Base-by-base conservation (phyloP, 2,329 filamentous ascomycete genomes). In the Trichoderma guizhouense region DNA sequence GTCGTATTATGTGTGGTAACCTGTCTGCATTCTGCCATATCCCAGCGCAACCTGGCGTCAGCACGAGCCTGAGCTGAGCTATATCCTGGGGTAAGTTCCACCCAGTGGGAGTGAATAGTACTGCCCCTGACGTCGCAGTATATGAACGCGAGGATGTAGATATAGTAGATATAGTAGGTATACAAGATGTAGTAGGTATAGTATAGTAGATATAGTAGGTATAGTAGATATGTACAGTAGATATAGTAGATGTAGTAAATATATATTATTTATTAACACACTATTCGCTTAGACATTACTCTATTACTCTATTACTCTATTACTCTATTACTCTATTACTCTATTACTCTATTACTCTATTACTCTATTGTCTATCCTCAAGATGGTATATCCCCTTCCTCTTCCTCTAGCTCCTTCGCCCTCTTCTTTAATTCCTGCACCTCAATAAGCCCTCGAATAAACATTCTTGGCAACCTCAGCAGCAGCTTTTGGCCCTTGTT, bases 381-480 rank as follows among this genome's bases (percentile, higher is more conserved):
- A 18, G 15, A 39, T 39, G 14, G 8, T 47, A n/a, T 47, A n/a
- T 11, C 18, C 3, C 3, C 39, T 47, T n/a, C 18, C 3, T 47
- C 39, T n/a, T 47, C 39, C 18, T 9, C 43, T 18, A n/a, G 8
- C 18, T 47, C 3, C 43, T 47, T 47, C 18, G 8, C 9, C 43
- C 3, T 7, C 32, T 39, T 21, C 57, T n/a, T 63, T 12, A 47
- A 12, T 24, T 36, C 21, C 57, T 69, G n/a, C 5, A 15, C 3
- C 7, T 67, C 68, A 11, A 72, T 58, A 5, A 72, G 58, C 26
- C 65, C 65, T 12, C 34, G 30, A 15, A 73, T 70, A 58, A 73
- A 73, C 61, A 72, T 62, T 3, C 53, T 0, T 8, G 72, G 72
- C 14, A 73, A 30, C 5, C 0, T 6, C n/a, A 32, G 8, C 24